These are phyloP conservation scores for Beta corolliflora DNA, from an alignment of 179 eudicot genomes.

Conservation along the genomic window DNA sequence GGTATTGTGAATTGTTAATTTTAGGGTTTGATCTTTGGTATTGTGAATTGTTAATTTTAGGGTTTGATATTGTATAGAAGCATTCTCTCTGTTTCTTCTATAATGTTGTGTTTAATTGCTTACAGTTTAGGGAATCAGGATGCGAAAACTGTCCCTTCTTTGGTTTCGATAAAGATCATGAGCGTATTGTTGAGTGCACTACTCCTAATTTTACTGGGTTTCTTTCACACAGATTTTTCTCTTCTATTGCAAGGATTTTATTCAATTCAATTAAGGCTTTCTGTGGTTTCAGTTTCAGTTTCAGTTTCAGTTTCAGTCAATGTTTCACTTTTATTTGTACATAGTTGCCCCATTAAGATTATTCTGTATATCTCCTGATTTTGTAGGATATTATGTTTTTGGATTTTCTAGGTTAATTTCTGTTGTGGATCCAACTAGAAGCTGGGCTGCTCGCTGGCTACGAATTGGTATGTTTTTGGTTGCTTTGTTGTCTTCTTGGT, in stretches of 20 bases:
- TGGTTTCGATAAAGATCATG: constrained; percentile 79
- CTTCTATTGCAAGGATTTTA: too few relatives aligned
- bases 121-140: constrained; percentile 68
- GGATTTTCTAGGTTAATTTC: constrained; percentile 62
- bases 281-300: not conserved
- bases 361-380: not conserved
- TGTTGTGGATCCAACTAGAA: constrained; percentile 87
- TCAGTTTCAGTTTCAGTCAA: too few relatives aligned
- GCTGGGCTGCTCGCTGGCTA: constrained; percentile 99
- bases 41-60: not conserved
- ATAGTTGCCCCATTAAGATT: too few relatives aligned
- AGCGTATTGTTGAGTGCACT: constrained; percentile 88
- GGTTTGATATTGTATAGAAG: not conserved
- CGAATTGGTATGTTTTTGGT: constrained; percentile 30
- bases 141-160: constrained; percentile 98
- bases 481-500: not conserved
- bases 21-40: too few relatives aligned
- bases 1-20: too few relatives aligned
- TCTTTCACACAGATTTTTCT: too few relatives aligned
- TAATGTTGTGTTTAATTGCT: not conserved
- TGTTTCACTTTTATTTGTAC: too few relatives aligned
- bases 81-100: not conserved
- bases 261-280: not conserved
- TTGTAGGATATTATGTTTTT: not conserved
- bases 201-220: constrained; percentile 96